Percentiles rank a stretch among this genome's conserved stretches.
Conservation (phyloP, 805 yeast species). For the Candida multigemmis region DNA sequence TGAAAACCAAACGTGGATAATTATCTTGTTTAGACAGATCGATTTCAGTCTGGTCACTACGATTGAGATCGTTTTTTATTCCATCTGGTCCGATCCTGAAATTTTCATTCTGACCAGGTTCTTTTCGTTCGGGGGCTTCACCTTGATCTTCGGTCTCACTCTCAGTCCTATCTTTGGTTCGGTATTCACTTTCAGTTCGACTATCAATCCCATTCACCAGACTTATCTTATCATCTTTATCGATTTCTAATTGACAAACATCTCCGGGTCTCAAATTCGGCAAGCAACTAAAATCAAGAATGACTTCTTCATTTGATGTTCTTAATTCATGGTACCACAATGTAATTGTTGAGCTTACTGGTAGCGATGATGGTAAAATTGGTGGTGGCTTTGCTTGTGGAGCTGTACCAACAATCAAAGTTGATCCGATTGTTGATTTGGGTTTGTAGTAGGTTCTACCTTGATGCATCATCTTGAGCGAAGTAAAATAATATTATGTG, state of each 20-base stretch:
- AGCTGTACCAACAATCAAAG: too few relatives aligned
- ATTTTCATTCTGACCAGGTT: background rate
- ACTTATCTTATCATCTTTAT: conserved; percentile 13
- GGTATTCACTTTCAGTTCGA: conserved; percentile 5
- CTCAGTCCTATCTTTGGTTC: conserved; percentile 2
- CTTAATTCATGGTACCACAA: conserved; percentile 67
- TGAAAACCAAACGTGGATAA: background rate
- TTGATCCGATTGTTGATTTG: too few relatives aligned
- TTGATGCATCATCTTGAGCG: too few relatives aligned
- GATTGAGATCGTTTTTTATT: background rate
- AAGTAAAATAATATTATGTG: too few relatives aligned
- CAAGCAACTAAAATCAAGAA: conserved; percentile 49
- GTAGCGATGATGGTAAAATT: too few relatives aligned
- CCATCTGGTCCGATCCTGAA: background rate
- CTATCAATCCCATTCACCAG: conserved; percentile 1
- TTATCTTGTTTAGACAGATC: background rate
- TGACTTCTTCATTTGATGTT: conserved; percentile 46
- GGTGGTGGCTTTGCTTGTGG: too few relatives aligned
- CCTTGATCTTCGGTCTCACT: background rate
- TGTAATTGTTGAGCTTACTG: too few relatives aligned
- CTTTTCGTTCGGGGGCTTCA: conserved; percentile 1
- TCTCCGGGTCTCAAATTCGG: conserved; percentile 69
- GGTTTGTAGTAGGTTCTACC: too few relatives aligned
- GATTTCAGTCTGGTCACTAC: background rate
- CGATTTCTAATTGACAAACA: conserved; percentile 58